Conservation (phyloP, 768 basidiomycete genomes). For the Imleria badia region DNA sequence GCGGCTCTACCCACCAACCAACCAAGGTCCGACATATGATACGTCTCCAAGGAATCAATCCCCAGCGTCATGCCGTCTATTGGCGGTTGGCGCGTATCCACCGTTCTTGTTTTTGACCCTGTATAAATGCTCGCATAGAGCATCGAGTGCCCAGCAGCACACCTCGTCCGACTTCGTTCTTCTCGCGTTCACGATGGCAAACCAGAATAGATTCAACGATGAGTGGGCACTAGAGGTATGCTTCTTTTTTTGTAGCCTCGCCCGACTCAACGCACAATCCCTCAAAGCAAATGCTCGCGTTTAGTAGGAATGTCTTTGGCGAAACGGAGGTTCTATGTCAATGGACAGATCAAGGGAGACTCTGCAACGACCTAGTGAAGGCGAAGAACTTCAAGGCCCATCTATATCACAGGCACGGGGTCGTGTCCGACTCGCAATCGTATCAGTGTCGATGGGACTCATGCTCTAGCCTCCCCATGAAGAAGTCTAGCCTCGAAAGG, state of each 20-base stretch:
- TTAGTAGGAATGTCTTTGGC: constrained; percentile 3
- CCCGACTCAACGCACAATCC: neutral
- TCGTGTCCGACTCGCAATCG: neutral
- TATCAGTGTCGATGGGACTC: constrained; percentile 12
- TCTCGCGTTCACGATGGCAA: neutral
- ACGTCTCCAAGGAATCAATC: neutral
- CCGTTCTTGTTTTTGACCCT: neutral
- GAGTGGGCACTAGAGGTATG: constrained; percentile 1
- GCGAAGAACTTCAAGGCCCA: constrained; percentile 3
- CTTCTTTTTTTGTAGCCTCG: neutral
- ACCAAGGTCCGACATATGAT: neutral
- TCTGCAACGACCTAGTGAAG: neutral
- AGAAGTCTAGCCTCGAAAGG: constrained; percentile 4
- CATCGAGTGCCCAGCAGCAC: too few relatives aligned
- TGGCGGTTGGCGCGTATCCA: constrained; percentile 3
- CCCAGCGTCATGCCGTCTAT: neutral
- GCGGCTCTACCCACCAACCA: constrained; percentile 2
- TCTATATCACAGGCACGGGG: neutral
- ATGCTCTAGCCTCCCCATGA: constrained; percentile 3
- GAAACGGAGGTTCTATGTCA: neutral
- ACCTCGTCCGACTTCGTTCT: neutral
- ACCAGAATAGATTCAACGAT: neutral
- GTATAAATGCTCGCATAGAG: constrained; percentile 9
- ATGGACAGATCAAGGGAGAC: neutral
- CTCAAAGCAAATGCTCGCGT: neutral